Evolutionary conservation across 768 basidiomycete genomes (phyloP).

Genomic region (Psilocybe sp.): DNA sequence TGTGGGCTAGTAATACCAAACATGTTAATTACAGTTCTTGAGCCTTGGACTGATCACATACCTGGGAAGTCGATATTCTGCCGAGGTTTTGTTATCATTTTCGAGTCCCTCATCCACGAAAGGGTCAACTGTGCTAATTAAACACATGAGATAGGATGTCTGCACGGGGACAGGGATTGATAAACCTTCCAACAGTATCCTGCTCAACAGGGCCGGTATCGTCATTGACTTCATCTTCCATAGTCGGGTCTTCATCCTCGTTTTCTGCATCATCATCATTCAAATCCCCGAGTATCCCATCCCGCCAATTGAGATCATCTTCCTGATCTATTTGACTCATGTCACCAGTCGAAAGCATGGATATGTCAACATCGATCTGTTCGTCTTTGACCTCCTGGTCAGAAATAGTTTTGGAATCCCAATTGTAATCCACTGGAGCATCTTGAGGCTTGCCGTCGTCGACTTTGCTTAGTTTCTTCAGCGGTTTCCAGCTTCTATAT

Average conservation of each 20-base stretch:
- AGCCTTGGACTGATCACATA: too few relatives aligned
- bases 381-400: slow-evolving; percentile 11
- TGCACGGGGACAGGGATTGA: background rate
- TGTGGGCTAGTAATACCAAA: too few relatives aligned
- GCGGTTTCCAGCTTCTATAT: slow-evolving; percentile 58
- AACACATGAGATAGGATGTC: too few relatives aligned
- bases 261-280: slow-evolving; percentile 6
- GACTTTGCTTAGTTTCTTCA: slow-evolving; percentile 14
- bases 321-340: slow-evolving; percentile 29
- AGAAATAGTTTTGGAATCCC: slow-evolving; percentile 8
- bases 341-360: slow-evolving; percentile 48
- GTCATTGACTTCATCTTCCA: slow-evolving; percentile 18
- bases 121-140: too few relatives aligned
- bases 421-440: slow-evolving; percentile 11
- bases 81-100: too few relatives aligned
- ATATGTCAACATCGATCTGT: slow-evolving; percentile 49
- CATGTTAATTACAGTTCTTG: too few relatives aligned
- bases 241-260: background rate
- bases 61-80: too few relatives aligned
- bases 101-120: too few relatives aligned
- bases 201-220: slow-evolving; percentile 15
- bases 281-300: slow-evolving; percentile 4
- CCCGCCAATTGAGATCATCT: slow-evolving; percentile 16
- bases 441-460: slow-evolving; percentile 15
- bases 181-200: background rate